These are phyloP conservation scores for Letharia lupina DNA, from an alignment of 495 filamentous ascomycete species.

Conservation along the genomic window DNA sequence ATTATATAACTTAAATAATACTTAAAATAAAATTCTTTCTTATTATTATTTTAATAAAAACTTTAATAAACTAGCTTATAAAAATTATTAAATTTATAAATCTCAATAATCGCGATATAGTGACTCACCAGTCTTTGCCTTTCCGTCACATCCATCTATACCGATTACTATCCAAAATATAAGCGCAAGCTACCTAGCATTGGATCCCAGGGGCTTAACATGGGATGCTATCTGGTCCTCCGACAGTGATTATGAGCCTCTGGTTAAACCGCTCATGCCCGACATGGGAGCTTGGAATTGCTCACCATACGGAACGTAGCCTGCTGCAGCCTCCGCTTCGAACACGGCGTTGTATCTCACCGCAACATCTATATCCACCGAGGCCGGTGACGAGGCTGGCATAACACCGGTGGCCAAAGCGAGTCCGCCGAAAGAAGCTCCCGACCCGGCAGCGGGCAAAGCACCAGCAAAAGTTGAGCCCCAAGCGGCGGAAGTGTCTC, in stretches of 20 bases:
- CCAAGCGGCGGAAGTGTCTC: not conserved
- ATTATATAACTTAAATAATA: too few species aligned
- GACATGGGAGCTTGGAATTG: slow-evolving; percentile 6
- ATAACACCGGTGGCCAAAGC: not conserved
- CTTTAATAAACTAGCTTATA: too few species aligned
- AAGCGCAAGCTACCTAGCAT: slow-evolving; percentile 4
- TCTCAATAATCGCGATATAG: too few species aligned
- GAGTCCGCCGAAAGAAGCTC: not conserved
- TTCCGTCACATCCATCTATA: slow-evolving; percentile 4
- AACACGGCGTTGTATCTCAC: slow-evolving; percentile 5
- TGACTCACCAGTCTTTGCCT: slow-evolving; percentile 4
- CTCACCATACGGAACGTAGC: not conserved
- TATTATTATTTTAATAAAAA: too few species aligned
- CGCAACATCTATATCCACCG: slow-evolving; percentile 6
- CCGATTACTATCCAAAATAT: not conserved
- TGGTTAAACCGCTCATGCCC: not conserved
- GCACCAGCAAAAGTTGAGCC: not conserved
- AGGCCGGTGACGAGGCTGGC: slow-evolving; percentile 1
- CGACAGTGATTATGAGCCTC: not conserved
- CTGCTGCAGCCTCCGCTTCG: not conserved
- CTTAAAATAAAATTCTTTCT: too few species aligned
- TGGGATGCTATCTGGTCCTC: not conserved
- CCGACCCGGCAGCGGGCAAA: not conserved
- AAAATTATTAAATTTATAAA: too few species aligned
- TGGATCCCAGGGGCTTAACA: not conserved